Evolutionary conservation across 2,329 filamentous ascomycete genomes (phyloP), one percentile per base, ranked within the genome.

Genomic region (Leptosphaerulina australis): DNA sequence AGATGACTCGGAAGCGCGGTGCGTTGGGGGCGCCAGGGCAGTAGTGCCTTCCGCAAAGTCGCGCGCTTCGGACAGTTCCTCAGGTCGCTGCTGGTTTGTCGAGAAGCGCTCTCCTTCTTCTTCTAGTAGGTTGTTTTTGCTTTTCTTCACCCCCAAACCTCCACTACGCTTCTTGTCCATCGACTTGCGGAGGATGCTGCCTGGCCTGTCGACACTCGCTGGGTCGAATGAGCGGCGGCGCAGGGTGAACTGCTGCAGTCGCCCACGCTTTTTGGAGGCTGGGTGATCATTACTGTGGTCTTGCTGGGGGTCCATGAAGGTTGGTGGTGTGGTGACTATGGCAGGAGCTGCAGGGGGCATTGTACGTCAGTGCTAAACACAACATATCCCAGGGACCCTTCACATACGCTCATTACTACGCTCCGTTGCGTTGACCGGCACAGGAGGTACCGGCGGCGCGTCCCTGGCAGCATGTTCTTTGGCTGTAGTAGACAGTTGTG

Each of bases 241-340:
- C 39, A 69, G 55, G 41, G 55, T 60, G 53, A 74, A 68, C 15
- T 71, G 66, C 56, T 71, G 68, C 56, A 74, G 59, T 20, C 69
- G 58, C 6, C 65, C 58, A n/a, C 65, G 63, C 50, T 63, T 66
- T 55, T 62, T 70, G 33, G 65, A 59, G 7, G 60, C 47, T 3
- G 45, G 26, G 24, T 5, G 15, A 10, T 26, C 34, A 15, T 55
- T 49, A 24, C 31, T 48, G 39, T 56, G 44, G 25, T 56, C 52
- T 4, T 51, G 46, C 5, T 59, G 53, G 7, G 34, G 39, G 33
- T 69, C 64, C 38, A 63, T 74, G 39, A 86, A 82, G 7, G 91
- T 94, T 8, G 94, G 92, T 12, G 92, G 90, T 9, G 93, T 97
- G 39, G 89, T 96, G 71, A 97, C 94, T 69, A 97, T 97, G 15